phyloP scores from a whole-genome alignment of 2,329 filamentous ascomycete genomes.

The Neoascochyta sp. region DNA sequence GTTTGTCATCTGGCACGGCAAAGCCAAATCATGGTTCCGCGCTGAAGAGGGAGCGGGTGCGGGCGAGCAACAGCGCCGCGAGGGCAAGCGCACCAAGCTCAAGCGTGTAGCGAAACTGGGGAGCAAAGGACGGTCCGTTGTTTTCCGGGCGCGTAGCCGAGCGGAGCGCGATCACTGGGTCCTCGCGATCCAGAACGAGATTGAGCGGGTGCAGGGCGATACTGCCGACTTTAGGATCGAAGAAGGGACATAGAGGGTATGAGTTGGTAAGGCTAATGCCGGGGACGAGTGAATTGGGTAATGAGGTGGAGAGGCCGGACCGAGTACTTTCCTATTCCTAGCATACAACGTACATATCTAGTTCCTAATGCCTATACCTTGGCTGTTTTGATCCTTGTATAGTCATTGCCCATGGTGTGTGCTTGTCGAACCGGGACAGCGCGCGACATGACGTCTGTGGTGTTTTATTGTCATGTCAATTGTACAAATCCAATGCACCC shows the following conservation, averaged over 20 bases:
- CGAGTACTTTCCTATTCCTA: too few species aligned
- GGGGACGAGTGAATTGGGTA: not conserved
- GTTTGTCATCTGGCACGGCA: conserved; percentile 64
- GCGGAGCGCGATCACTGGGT: conserved; percentile 68
- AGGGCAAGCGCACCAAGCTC: conserved; percentile 48
- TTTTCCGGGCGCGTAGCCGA: conserved; percentile 62
- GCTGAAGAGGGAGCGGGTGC: conserved; percentile 32
- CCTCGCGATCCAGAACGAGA: conserved; percentile 61
- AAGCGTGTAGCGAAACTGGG: conserved; percentile 60
- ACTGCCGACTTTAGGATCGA: conserved; percentile 47
- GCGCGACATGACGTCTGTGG: too few species aligned
- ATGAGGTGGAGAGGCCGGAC: too few species aligned
- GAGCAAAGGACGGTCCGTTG: conserved; percentile 58
- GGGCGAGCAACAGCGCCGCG: conserved; percentile 27
- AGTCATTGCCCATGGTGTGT: too few species aligned
- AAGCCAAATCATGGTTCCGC: conserved; percentile 55
- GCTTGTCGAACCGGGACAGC: too few species aligned
- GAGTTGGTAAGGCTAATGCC: not conserved
- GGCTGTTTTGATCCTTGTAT: too few species aligned
- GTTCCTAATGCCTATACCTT: too few species aligned
- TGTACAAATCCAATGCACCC: too few species aligned
- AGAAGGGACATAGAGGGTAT: conserved; percentile 10
- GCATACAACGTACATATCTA: too few species aligned
- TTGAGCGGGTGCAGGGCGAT: conserved; percentile 54
- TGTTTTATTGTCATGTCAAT: too few species aligned